Base-by-base conservation (phyloP, 2,329 filamentous ascomycete species). In the Ceratocystis huliohia region DNA sequence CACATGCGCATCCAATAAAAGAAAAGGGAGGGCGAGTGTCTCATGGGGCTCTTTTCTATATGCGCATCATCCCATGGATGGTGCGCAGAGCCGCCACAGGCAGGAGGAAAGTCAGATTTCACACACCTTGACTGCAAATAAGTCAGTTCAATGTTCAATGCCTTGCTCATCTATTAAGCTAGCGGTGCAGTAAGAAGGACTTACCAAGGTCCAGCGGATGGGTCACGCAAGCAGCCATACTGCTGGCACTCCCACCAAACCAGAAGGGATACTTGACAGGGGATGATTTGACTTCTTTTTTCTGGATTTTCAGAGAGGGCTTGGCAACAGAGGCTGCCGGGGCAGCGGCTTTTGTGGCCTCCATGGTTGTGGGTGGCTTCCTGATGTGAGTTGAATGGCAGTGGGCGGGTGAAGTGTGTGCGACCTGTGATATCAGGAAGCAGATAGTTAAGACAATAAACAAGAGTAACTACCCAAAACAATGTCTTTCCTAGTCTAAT, bases 211-310 rank as follows among this genome's bases (percentile, higher is more conserved):
- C 92, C 73, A 97, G 80, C 63, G 93, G 93, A 81, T 97, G 93
- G 37, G 93, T 97, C 62, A 96, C 89, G 71, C 86, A 87, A 57
- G 93, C 92, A 46, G 93, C 93, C 80, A 94, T 87, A 74, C 90
- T 95, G 73, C 89, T 94, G 63, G 93, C 91, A 74, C 90, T 96
- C 66, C 94, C 94, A 70, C 94, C 94, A 75, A 99, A 97, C 94
- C 93, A 97, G 77, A 93, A 93, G 8, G 89, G 89, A 77, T 93
- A 93, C 69, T 78, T 77, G 53, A 82, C 74, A 1, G 77, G 70
- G 41, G 71, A 74, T 69, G 74, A 72, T 69, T 78, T 67, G 45
- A 48, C 41, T 13, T 68, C 66, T 28, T 68, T 68, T 64, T 68
- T 68, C 41, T 67, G 66, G 28, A 48, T n/a, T 25, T 64, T 67